Evolutionary conservation across 192 early-diverging fungal genomes (phyloP).

Genomic region (Coemansia sp.): DNA sequence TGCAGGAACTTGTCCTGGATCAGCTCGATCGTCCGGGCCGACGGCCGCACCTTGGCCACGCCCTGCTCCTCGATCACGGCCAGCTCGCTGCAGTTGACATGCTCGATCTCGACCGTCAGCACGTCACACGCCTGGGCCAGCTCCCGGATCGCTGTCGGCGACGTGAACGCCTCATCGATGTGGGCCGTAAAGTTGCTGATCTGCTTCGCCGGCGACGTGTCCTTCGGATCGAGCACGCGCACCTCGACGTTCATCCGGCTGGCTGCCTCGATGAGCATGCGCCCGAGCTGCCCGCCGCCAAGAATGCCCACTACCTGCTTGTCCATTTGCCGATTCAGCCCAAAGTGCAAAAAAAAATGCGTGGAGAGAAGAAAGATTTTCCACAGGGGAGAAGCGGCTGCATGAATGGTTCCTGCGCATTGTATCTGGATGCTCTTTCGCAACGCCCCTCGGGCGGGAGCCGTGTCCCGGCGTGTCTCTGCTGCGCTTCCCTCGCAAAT

Average conservation of each 20-base stretch:
- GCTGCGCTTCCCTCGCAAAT: too few relatives aligned
- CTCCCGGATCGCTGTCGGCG: conserved; percentile 65
- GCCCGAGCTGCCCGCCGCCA: conserved; percentile 93
- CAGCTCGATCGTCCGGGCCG: conserved; percentile 70
- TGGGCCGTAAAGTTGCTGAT: conserved; percentile 64
- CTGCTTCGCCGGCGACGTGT: conserved; percentile 80
- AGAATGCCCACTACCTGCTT: conserved; percentile 50
- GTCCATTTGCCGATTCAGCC: conserved; percentile 25
- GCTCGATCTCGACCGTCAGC: conserved; percentile 98
- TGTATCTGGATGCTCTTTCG: too few relatives aligned
- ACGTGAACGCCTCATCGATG: conserved; percentile 80
- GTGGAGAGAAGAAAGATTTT: background rate
- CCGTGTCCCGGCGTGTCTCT: too few relatives aligned
- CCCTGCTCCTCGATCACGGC: conserved; percentile 54
- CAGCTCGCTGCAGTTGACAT: conserved; percentile 70
- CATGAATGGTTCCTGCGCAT: too few relatives aligned
- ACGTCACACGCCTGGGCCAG: conserved; percentile 72
- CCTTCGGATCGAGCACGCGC: conserved; percentile 72
- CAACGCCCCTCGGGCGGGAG: too few relatives aligned
- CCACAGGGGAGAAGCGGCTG: background rate
- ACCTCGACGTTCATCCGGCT: conserved; percentile 83
- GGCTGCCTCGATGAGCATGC: conserved; percentile 96
- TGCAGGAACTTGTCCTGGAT: conserved; percentile 98
- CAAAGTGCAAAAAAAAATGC: background rate
- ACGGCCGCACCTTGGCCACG: conserved; percentile 65